Evolutionary conservation across 2,329 filamentous ascomycete species (phyloP).

Genomic region (Claviceps purpurea): DNA sequence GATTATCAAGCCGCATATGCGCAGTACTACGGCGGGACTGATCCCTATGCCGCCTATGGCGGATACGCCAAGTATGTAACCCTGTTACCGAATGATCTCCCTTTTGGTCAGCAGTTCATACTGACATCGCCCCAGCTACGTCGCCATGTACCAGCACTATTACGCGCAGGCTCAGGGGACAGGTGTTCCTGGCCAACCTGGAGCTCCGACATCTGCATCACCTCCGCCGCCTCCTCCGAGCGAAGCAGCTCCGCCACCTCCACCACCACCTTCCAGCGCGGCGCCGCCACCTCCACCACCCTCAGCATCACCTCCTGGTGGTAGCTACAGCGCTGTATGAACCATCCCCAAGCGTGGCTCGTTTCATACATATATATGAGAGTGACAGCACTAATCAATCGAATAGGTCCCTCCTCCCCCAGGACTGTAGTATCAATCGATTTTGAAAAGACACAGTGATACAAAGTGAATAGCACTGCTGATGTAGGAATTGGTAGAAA

Average conservation of each 20-base stretch:
- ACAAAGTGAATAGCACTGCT: constrained; percentile 3
- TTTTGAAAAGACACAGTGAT: constrained; percentile 1
- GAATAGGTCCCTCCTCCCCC: constrained; percentile 41
- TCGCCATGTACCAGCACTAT: constrained; percentile 64
- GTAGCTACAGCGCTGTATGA: constrained; percentile 52
- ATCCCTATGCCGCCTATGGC: constrained; percentile 84
- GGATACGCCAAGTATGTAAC: constrained; percentile 61
- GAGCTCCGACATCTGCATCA: constrained; percentile 32
- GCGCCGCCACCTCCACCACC: constrained; percentile 38
- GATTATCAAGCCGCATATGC: constrained; percentile 76
- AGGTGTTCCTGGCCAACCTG: constrained; percentile 28
- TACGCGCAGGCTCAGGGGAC: constrained; percentile 32
- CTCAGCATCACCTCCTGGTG: constrained; percentile 38
- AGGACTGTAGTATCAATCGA: constrained; percentile 27
- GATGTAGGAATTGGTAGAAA: constrained; percentile 1
- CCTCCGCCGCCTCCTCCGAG: constrained; percentile 46
- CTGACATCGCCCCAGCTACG: constrained; percentile 30
- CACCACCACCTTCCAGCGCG: constrained; percentile 26
- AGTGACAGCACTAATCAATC: neutral
- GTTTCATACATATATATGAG: neutral
- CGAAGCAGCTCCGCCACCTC: constrained; percentile 49
- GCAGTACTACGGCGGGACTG: constrained; percentile 61
- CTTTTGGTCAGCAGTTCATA: constrained; percentile 7
- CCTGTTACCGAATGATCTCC: neutral
- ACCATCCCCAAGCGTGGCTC: neutral